A percentile compares a stretch with the other conserved stretches of the same genome.
These are phyloP conservation scores for Phytophthora parvispora DNA, from an alignment of 352 stramenopile genomes.

Conservation along the genomic window DNA sequence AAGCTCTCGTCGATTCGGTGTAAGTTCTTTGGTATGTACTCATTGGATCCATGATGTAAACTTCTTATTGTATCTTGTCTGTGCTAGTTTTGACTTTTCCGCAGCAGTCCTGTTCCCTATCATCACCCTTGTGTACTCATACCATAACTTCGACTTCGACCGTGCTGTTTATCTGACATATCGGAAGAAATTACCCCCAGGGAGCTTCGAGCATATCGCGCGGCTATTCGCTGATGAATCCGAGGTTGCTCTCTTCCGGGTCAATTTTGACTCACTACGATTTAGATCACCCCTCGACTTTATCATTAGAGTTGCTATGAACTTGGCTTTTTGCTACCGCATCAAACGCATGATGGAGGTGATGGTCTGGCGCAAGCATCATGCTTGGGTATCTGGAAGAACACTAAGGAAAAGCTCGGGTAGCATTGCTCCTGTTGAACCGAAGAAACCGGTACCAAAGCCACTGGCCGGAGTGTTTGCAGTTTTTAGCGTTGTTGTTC, in stretches of 20 bases:
- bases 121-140: conserved; percentile 24
- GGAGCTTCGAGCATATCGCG: conserved; percentile 34
- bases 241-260: conserved; percentile 30
- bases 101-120: conserved; percentile 37
- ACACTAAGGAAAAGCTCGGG: background rate
- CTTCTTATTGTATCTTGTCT: background rate
- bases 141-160: conserved; percentile 39
- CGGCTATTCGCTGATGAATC: conserved; percentile 22
- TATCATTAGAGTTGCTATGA: conserved; percentile 28
- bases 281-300: conserved; percentile 29
- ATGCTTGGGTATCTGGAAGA: background rate
- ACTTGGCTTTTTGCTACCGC: conserved; percentile 33
- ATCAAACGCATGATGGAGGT: conserved; percentile 24
- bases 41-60: background rate
- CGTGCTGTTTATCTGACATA: conserved; percentile 13
- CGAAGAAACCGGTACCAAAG: conserved; percentile 17
- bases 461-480: conserved; percentile 4
- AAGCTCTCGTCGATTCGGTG: conserved; percentile 36
- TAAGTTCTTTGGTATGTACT: background rate
- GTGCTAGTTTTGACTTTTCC: conserved; percentile 34
- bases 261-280: conserved; percentile 37
- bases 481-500: background rate
- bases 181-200: conserved; percentile 8
- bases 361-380: conserved; percentile 4
- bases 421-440: background rate